Evolutionary conservation across 108 stramenopile genomes (phyloP).

Genomic region (Skeletonema tropicum): DNA sequence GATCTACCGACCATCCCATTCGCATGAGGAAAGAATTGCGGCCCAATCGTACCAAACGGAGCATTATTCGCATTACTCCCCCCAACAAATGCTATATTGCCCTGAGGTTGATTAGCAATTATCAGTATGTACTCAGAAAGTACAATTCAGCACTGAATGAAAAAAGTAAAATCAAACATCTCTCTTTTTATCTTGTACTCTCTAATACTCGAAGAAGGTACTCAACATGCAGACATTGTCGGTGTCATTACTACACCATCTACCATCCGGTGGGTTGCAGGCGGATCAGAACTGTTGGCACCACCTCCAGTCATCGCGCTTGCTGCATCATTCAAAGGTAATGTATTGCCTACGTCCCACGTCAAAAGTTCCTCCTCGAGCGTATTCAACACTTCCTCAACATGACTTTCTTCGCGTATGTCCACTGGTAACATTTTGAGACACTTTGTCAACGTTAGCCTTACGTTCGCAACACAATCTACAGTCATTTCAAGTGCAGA

Average conservation of each 20-base stretch:
- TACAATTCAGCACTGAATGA: no score
- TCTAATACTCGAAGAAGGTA: neutral
- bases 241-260: slow-evolving; percentile 2
- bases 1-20: slow-evolving; percentile 78
- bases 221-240: slow-evolving; percentile 3
- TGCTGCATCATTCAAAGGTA: slow-evolving; percentile 30
- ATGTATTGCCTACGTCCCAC: slow-evolving; percentile 63
- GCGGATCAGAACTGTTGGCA: neutral
- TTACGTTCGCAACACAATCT: slow-evolving; percentile 82
- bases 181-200: no score
- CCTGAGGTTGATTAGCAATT: no score
- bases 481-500: slow-evolving; percentile 77
- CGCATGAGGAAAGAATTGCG: slow-evolving; percentile 89
- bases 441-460: slow-evolving; percentile 71
- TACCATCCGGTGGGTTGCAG: slow-evolving; percentile 1
- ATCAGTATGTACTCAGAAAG: no score
- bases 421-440: slow-evolving; percentile 73
- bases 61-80: slow-evolving; percentile 35
- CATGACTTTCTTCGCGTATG: slow-evolving; percentile 49
- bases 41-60: slow-evolving; percentile 63
- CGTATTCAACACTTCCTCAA: slow-evolving; percentile 59
- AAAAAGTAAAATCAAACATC: no score
- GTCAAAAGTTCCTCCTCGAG: slow-evolving; percentile 83
- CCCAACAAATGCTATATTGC: no score
- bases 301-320: neutral